These are phyloP conservation scores for Curvularia sp. DNA, from an alignment of 2,329 filamentous ascomycete genomes.

Conservation along the genomic window DNA sequence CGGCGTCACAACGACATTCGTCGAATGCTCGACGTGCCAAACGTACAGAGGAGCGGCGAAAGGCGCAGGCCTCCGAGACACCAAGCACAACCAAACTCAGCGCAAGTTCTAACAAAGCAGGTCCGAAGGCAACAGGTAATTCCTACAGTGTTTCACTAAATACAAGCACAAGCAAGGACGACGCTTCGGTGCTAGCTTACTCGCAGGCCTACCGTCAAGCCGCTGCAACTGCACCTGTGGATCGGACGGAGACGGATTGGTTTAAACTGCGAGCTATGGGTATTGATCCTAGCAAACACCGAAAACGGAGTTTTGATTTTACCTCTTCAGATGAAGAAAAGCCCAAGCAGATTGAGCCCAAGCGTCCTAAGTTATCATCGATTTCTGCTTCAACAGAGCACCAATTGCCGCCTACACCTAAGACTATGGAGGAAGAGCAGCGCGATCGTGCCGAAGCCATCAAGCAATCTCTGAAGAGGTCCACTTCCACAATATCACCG, in stretches of 20 bases:
- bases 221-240: conserved; percentile 38
- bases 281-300: conserved; percentile 48
- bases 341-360: conserved; percentile 25
- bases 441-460: conserved; percentile 35
- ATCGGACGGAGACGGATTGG: conserved; percentile 59
- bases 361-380: conserved; percentile 31
- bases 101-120: background rate
- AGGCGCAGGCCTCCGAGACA: conserved; percentile 2
- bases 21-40: conserved; percentile 28
- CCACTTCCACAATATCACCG: conserved; percentile 19
- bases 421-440: conserved; percentile 30
- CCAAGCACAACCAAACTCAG: background rate
- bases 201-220: conserved; percentile 36
- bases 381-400: conserved; percentile 15
- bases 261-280: conserved; percentile 61
- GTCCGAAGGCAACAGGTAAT: background rate
- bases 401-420: conserved; percentile 8
- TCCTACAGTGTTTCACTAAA: conserved; percentile 11
- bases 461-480: conserved; percentile 24
- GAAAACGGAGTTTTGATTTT: conserved; percentile 43
- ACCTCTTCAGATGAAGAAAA: conserved; percentile 34
- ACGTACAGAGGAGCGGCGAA: conserved; percentile 30
- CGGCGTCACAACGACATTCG: conserved; percentile 24
- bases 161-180: conserved; percentile 10
- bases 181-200: conserved; percentile 22